Percentiles rank a stretch among this genome's conserved stretches.
These are phyloP conservation scores for Amanita molliuscula DNA, from an alignment of 768 basidiomycete genomes.

Conservation along the genomic window DNA sequence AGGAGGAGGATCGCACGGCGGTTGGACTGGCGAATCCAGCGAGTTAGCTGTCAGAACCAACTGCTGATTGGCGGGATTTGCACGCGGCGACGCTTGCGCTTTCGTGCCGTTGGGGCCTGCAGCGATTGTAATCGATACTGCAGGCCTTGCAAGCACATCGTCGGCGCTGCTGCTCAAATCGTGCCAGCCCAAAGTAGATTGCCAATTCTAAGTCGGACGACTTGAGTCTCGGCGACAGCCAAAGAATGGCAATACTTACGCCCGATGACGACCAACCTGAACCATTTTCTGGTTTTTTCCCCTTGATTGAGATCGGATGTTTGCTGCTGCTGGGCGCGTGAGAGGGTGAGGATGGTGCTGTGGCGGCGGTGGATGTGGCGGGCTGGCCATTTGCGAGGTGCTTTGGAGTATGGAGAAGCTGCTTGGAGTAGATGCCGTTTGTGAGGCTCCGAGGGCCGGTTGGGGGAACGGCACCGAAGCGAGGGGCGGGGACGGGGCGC, in stretches of 20 bases:
- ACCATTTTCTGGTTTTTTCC: constrained; percentile 22
- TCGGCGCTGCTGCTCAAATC: constrained; percentile 10
- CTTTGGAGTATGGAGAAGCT: constrained; percentile 27
- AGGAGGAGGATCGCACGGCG: constrained; percentile 13
- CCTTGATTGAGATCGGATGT: constrained; percentile 27
- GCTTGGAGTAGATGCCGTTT: constrained; percentile 22
- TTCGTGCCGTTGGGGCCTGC: constrained; percentile 9
- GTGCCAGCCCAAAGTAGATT: constrained; percentile 13
- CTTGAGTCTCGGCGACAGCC: neutral
- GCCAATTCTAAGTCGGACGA: constrained; percentile 17
- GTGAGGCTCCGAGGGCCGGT: constrained; percentile 57
- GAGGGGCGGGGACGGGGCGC: constrained; percentile 16
- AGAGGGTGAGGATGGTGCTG: constrained; percentile 13
- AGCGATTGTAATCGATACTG: constrained; percentile 17
- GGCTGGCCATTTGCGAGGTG: constrained; percentile 30
- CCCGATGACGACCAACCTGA: constrained; percentile 9
- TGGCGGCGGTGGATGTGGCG: constrained; percentile 10
- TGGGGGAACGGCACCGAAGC: constrained; percentile 47
- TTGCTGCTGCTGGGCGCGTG: constrained; percentile 20
- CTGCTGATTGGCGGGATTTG: constrained; percentile 15
- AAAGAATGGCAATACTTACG: constrained; percentile 15
- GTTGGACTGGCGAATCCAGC: constrained; percentile 8
- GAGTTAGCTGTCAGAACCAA: constrained; percentile 16
- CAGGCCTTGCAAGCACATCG: constrained; percentile 12
- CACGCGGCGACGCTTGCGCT: constrained; percentile 13